Conservation (phyloP, 2,329 filamentous ascomycete genomes). For the Hymenoscyphus linearis region DNA sequence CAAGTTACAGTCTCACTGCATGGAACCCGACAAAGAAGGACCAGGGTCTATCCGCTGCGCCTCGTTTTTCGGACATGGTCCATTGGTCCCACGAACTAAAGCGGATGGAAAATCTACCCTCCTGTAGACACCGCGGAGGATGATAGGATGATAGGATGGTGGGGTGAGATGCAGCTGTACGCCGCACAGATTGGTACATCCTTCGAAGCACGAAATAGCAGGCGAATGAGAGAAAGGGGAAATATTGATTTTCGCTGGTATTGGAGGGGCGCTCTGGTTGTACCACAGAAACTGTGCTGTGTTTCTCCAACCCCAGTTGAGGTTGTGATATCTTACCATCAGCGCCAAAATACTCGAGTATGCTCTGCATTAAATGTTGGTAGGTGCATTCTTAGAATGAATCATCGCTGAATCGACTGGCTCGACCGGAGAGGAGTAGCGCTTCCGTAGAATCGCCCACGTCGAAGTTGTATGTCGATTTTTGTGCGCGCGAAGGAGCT, state of each 20-base stretch:
- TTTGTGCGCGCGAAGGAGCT: not conserved
- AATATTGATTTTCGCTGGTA: not conserved
- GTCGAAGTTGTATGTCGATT: not conserved
- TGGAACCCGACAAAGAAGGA: slow-evolving; percentile 4
- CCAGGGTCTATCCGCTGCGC: not conserved
- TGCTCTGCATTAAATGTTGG: not conserved
- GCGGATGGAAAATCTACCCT: not conserved
- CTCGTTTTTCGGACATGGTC: not conserved
- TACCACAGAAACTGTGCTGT: not conserved
- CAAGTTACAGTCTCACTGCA: slow-evolving; percentile 6
- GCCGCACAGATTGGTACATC: not conserved
- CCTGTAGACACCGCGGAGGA: too few species aligned
- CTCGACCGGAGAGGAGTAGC: not conserved
- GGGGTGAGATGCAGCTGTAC: not conserved
- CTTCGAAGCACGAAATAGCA: not conserved
- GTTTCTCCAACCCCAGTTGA: not conserved
- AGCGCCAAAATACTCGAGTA: not conserved
- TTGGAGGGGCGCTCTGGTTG: not conserved
- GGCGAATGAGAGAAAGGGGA: not conserved
- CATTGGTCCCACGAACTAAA: not conserved
- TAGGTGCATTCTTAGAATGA: not conserved
- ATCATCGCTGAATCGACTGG: not conserved
- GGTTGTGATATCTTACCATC: not conserved
- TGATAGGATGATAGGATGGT: not conserved
- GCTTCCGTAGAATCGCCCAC: not conserved